Evolutionary conservation across 2,329 filamentous ascomycete species (phyloP).

Genomic region (Cladosporium sp.): DNA sequence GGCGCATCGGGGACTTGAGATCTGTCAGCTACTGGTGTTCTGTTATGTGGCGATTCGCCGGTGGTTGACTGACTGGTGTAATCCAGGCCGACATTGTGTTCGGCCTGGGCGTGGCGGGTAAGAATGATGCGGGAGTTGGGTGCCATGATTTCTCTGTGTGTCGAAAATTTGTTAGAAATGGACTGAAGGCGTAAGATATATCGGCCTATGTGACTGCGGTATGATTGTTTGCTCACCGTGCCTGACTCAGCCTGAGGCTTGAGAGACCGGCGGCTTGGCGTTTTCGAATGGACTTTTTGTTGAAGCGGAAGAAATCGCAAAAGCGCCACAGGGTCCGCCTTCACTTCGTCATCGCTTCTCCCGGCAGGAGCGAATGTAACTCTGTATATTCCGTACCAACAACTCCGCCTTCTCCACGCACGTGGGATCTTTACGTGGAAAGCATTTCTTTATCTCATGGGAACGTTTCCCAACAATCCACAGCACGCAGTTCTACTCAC

Average conservation of each 20-base stretch:
- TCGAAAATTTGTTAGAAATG: no score
- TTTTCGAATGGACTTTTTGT: not conserved
- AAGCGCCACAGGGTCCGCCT: not conserved
- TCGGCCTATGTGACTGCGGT: not conserved
- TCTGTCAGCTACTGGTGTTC: not conserved
- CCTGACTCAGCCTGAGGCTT: conserved; percentile 6
- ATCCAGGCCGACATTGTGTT: conserved; percentile 32
- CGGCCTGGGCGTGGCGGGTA: conserved; percentile 29
- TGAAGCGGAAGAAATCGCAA: not conserved
- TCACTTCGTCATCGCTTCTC: not conserved
- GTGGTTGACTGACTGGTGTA: conserved; percentile 25
- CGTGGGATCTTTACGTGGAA: not conserved
- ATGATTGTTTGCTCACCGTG: not conserved
- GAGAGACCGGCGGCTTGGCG: not conserved
- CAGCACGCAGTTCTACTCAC: no score
- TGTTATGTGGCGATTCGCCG: not conserved
- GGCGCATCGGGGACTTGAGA: conserved; percentile 29
- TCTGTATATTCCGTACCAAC: not conserved
- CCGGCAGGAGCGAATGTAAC: not conserved
- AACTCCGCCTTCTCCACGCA: no score
- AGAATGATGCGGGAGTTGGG: conserved; percentile 30
- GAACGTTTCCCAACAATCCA: no score
- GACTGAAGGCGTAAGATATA: not conserved
- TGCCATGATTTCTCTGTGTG: no score
- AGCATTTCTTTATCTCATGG: no score